Conservation (phyloP, 2,329 filamentous ascomycete genomes). For the Xylaria hypoxylon region DNA sequence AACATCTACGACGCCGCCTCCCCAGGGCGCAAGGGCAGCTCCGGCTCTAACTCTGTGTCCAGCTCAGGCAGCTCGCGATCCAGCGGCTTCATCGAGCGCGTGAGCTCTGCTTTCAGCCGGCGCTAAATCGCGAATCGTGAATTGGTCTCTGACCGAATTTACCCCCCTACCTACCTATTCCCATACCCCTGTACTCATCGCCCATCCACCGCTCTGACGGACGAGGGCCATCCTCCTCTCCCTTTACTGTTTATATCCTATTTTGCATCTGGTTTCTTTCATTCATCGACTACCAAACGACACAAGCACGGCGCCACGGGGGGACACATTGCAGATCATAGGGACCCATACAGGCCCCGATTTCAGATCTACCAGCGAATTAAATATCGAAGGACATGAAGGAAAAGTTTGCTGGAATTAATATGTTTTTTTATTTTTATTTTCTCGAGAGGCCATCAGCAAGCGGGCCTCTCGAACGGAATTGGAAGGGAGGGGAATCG, state of each 20-base stretch:
- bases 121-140: slow-evolving; percentile 35
- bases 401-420: slow-evolving; percentile 16
- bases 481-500: background rate
- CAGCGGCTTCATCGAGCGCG: slow-evolving; percentile 55
- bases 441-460: slow-evolving; percentile 13
- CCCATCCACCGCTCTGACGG: background rate
- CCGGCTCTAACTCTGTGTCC: slow-evolving; percentile 41
- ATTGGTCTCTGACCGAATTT: background rate
- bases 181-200: background rate
- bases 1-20: slow-evolving; percentile 58
- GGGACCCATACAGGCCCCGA: background rate
- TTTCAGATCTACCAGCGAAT: background rate
- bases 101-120: slow-evolving; percentile 54
- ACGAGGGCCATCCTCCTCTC: background rate
- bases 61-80: slow-evolving; percentile 49
- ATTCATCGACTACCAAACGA: slow-evolving; percentile 14
- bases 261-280: background rate
- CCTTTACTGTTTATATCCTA: slow-evolving; percentile 8
- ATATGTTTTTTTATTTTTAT: background rate
- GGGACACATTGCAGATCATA: background rate
- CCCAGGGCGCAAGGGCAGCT: slow-evolving; percentile 34
- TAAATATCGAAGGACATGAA: slow-evolving; percentile 1
- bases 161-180: background rate
- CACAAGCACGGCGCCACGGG: slow-evolving; percentile 35
- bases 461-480: slow-evolving; percentile 28